These are phyloP conservation scores for Reticulascus tulasneorum DNA, from an alignment of 2,329 filamentous ascomycete species.

Conservation along the genomic window DNA sequence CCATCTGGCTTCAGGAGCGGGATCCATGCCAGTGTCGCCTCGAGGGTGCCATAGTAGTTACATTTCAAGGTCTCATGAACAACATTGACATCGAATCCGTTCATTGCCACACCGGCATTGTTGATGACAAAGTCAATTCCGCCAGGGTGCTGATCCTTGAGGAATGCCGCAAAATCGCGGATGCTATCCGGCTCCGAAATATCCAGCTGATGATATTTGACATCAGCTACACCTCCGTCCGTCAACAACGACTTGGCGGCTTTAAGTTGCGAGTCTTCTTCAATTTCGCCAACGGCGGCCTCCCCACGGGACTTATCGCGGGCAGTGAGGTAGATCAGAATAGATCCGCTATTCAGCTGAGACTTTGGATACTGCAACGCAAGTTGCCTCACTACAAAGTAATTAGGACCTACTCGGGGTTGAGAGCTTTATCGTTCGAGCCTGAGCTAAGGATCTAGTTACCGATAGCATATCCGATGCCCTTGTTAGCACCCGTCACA, in stretches of 20 bases:
- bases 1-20: constrained; percentile 39
- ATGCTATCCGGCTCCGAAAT: constrained; percentile 43
- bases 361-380: constrained; percentile 50
- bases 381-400: constrained; percentile 50
- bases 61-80: constrained; percentile 44
- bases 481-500: constrained; percentile 53
- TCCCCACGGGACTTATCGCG: constrained; percentile 43
- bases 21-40: constrained; percentile 38
- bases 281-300: constrained; percentile 38
- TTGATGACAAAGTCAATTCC: constrained; percentile 51
- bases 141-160: constrained; percentile 39
- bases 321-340: constrained; percentile 51
- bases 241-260: constrained; percentile 38
- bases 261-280: constrained; percentile 38
- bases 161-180: constrained; percentile 31
- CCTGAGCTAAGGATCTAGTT: background rate
- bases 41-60: constrained; percentile 50
- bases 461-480: constrained; percentile 18
- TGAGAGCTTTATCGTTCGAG: too few relatives aligned
- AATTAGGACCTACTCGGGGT: too few relatives aligned
- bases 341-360: constrained; percentile 37
- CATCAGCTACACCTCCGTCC: constrained; percentile 37
- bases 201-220: constrained; percentile 44
- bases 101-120: constrained; percentile 46
- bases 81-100: constrained; percentile 41